phyloP scores from a whole-genome alignment of 164 flowering plant genomes.

The Nymphaea thermarum region DNA sequence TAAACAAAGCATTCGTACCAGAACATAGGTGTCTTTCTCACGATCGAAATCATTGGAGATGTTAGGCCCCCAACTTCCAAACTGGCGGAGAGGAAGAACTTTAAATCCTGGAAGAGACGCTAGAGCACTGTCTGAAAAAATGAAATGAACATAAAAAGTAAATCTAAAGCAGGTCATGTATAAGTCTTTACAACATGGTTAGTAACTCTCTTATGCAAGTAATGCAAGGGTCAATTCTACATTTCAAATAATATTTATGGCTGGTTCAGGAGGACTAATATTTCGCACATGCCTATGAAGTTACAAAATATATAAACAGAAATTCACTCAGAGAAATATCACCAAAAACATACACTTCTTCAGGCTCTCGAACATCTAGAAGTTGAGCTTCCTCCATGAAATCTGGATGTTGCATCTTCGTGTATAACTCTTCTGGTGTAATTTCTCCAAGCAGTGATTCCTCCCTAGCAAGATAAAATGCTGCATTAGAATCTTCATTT shows the following conservation, averaged over 20 bases:
- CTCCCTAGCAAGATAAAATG: conserved; percentile 33
- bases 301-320: too few relatives aligned
- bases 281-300: background rate
- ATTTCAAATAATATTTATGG: background rate
- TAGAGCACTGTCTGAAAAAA: conserved; percentile 30
- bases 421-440: conserved; percentile 59
- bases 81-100: conserved; percentile 87
- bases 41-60: conserved; percentile 59
- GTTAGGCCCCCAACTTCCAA: conserved; percentile 87
- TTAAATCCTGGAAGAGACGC: conserved; percentile 78
- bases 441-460: conserved; percentile 50
- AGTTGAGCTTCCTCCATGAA: conserved; percentile 72
- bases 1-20: conserved; percentile 29
- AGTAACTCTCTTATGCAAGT: too few relatives aligned
- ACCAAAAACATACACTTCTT: conserved; percentile 62
- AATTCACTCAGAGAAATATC: background rate
- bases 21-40: conserved; percentile 70
- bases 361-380: conserved; percentile 93
- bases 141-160: too few relatives aligned
- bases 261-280: background rate
- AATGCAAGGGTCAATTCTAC: too few relatives aligned
- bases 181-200: too few relatives aligned
- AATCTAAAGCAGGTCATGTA: background rate
- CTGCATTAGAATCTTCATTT: background rate
- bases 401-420: conserved; percentile 69